phyloP scores from a whole-genome alignment of 2,329 filamentous ascomycete genomes.

The Fusarium mangiferae region DNA sequence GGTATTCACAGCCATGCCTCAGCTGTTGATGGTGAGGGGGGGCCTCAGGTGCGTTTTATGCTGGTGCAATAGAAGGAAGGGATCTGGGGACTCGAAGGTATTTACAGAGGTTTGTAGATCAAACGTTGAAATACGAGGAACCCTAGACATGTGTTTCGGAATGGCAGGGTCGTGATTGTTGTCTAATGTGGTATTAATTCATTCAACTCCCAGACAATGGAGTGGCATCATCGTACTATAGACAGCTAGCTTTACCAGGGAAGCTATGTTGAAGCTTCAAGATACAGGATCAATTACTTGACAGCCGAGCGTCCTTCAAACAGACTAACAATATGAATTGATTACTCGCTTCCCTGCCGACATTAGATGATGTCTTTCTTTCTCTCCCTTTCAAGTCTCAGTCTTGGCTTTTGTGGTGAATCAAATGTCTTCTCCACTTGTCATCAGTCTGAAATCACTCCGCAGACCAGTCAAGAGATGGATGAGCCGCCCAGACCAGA shows the following conservation, averaged over 20 bases:
- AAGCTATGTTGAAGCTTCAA: background rate
- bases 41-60: conserved; percentile 29
- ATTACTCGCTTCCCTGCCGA: conserved; percentile 29
- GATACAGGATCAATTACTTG: conserved; percentile 1
- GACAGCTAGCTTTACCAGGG: conserved; percentile 2
- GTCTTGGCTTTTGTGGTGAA: conserved; percentile 14
- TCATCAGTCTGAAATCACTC: conserved; percentile 22
- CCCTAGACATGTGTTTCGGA: conserved; percentile 17
- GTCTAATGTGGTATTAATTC: conserved; percentile 4
- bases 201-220: conserved; percentile 6
- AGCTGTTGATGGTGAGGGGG: conserved; percentile 21
- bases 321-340: conserved; percentile 9
- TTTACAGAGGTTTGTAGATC: conserved; percentile 25
- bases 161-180: conserved; percentile 8
- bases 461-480: conserved; percentile 9
- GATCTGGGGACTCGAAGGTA: conserved; percentile 6
- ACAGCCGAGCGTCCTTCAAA: conserved; percentile 18
- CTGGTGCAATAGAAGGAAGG: conserved; percentile 7
- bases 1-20: conserved; percentile 1
- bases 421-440: conserved; percentile 22
- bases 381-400: conserved; percentile 16
- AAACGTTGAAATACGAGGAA: conserved; percentile 32
- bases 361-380: conserved; percentile 23
- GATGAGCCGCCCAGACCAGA: conserved; percentile 21
- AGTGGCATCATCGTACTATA: conserved; percentile 7